These are phyloP conservation scores for Nicotiana obtusifolia DNA, from an alignment of 257 asterid species.

Conservation along the genomic window DNA sequence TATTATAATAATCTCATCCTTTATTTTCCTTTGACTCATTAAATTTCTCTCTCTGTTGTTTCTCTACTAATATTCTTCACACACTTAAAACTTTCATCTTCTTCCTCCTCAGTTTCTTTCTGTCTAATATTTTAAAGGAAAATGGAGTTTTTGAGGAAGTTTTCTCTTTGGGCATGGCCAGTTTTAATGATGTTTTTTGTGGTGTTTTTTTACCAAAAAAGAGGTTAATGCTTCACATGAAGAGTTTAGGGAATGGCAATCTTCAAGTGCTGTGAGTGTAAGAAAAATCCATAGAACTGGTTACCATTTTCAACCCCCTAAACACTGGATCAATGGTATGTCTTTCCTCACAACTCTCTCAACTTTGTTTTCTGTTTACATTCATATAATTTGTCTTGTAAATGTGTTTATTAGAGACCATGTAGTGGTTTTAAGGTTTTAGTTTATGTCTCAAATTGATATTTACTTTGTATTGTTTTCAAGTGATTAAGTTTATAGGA, in stretches of 20 bases:
- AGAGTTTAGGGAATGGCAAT: constrained; percentile 18
- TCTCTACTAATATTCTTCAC: background rate
- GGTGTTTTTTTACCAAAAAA: background rate
- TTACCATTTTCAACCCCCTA: constrained; percentile 58
- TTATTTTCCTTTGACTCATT: background rate
- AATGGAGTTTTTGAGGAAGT: background rate
- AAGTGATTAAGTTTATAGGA: no score
- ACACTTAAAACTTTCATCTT: background rate
- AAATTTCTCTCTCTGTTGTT: background rate
- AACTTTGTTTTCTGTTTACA: no score
- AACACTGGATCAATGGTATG: constrained; percentile 60
- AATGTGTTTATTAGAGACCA: no score
- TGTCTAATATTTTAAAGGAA: background rate
- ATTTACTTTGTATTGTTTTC: no score
- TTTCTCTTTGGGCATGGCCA: background rate
- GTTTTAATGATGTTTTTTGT: background rate
- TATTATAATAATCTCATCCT: background rate
- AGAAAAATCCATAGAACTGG: constrained; percentile 36
- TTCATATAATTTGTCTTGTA: no score
- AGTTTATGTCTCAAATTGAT: no score
- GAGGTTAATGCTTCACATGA: constrained; percentile 41
- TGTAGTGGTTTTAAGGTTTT: no score
- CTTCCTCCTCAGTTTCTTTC: background rate
- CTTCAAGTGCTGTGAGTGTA: constrained; percentile 12
- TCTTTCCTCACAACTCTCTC: background rate